These are phyloP conservation scores for Trichosanthes cucumerina DNA, from an alignment of 306 rosid genomes.

Conservation along the genomic window DNA sequence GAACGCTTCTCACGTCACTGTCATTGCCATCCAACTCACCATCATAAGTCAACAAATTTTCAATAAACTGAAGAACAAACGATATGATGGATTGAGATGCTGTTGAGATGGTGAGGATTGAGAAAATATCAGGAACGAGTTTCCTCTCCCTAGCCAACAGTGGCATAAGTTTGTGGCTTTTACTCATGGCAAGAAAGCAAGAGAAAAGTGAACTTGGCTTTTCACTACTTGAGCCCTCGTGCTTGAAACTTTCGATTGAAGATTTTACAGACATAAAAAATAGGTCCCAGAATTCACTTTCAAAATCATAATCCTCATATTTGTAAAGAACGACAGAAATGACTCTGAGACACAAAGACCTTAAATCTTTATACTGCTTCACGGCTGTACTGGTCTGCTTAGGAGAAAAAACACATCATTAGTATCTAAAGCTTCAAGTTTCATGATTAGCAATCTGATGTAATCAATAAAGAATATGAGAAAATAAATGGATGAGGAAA, in stretches of 20 bases:
- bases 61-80: slow-evolving; percentile 67
- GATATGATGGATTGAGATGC: slow-evolving; percentile 67
- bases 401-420: not conserved
- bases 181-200: slow-evolving; percentile 84
- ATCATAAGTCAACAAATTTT: slow-evolving; percentile 65
- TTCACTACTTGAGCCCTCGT: slow-evolving; percentile 81
- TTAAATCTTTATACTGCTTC: slow-evolving; percentile 78
- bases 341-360: slow-evolving; percentile 78
- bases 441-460: not conserved
- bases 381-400: slow-evolving; percentile 36
- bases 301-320: slow-evolving; percentile 61
- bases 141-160: slow-evolving; percentile 45
- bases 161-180: slow-evolving; percentile 51
- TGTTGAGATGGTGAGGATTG: slow-evolving; percentile 43
- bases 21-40: slow-evolving; percentile 44
- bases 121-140: slow-evolving; percentile 75
- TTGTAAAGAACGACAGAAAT: slow-evolving; percentile 54
- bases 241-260: slow-evolving; percentile 56
- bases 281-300: slow-evolving; percentile 58
- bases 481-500: not conserved
- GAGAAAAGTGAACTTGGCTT: slow-evolving; percentile 87
- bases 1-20: slow-evolving; percentile 29
- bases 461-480: not conserved
- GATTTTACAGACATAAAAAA: slow-evolving; percentile 67
- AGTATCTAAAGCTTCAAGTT: not conserved